Percentiles rank a stretch among this genome's conserved stretches.
Conservation (phyloP, 2,329 filamentous ascomycete genomes). For the Hypoxylon sp. region DNA sequence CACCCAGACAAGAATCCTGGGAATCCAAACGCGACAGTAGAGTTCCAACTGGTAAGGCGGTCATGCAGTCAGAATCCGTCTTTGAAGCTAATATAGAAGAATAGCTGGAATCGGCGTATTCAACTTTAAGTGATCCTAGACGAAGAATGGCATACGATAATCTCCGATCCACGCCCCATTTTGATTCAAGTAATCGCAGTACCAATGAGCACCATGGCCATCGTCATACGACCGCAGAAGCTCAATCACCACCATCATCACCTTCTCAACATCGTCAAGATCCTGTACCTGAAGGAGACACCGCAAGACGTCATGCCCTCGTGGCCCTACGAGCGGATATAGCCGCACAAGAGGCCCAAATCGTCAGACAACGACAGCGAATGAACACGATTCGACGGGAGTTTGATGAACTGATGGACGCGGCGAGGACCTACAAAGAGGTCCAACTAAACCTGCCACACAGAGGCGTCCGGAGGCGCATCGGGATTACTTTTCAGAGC, state of each 20-base stretch:
- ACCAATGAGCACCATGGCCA: too few relatives aligned
- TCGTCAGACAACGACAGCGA: neutral
- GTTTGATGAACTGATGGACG: neutral
- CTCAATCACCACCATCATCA: neutral
- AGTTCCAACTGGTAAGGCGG: slow-evolving; percentile 44
- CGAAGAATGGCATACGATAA: slow-evolving; percentile 28
- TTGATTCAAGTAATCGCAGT: neutral
- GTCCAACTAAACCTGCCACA: neutral
- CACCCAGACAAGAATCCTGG: slow-evolving; percentile 47
- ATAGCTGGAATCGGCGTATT: slow-evolving; percentile 45
- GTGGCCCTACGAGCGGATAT: neutral
- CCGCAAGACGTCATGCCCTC: neutral
- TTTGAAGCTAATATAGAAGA: neutral
- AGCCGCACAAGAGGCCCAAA: neutral
- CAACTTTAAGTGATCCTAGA: slow-evolving; percentile 36
- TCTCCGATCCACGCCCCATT: neutral
- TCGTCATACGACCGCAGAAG: neutral
- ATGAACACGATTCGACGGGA: neutral
- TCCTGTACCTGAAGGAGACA: neutral
- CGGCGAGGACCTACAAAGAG: too few relatives aligned
- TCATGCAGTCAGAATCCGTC: too few relatives aligned
- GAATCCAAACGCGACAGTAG: slow-evolving; percentile 45
- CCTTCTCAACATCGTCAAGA: neutral
- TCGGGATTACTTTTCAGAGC: neutral
- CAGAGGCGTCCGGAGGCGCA: neutral